Evolutionary conservation across 176 grass and related monocot species (phyloP).

Genomic region (Oryza glaberrima): DNA sequence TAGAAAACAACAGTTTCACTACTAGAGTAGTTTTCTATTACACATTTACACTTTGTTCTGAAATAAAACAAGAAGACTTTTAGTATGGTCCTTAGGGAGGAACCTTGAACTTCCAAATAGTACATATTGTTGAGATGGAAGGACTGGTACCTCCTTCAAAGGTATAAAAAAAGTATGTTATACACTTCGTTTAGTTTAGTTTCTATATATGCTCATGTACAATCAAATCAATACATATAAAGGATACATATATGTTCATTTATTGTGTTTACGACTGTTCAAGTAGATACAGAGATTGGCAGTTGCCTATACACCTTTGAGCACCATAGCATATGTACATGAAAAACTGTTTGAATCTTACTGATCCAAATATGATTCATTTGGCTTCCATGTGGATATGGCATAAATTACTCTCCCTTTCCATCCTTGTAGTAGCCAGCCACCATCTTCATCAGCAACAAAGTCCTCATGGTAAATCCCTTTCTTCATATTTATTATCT

Average conservation of each 20-base stretch:
- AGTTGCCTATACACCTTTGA: background rate
- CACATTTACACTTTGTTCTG: background rate
- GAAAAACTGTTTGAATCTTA: constrained; percentile 6
- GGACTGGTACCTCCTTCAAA: too few relatives aligned
- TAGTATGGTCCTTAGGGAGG: too few relatives aligned
- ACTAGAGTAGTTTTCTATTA: background rate
- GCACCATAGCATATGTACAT: background rate
- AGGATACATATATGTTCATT: background rate
- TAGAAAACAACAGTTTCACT: background rate
- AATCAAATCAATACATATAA: background rate
- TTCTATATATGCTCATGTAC: background rate
- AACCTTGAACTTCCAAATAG: background rate
- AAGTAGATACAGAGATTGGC: background rate
- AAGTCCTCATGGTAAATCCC: constrained; percentile 43
- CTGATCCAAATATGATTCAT: constrained; percentile 3
- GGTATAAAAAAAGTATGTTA: background rate
- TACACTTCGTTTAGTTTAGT: background rate
- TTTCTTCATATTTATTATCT: background rate
- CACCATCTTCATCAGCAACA: constrained; percentile 37
- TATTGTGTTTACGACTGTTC: constrained; percentile 3
- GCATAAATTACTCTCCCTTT: constrained; percentile 48
- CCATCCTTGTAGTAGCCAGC: constrained; percentile 56
- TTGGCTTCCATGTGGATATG: constrained; percentile 44
- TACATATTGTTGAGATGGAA: too few relatives aligned
- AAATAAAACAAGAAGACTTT: background rate